Evolutionary conservation across 257 asterid genomes (phyloP), one percentile per base, ranked within the genome.

Genomic region (Ocimum tenuiflorum): DNA sequence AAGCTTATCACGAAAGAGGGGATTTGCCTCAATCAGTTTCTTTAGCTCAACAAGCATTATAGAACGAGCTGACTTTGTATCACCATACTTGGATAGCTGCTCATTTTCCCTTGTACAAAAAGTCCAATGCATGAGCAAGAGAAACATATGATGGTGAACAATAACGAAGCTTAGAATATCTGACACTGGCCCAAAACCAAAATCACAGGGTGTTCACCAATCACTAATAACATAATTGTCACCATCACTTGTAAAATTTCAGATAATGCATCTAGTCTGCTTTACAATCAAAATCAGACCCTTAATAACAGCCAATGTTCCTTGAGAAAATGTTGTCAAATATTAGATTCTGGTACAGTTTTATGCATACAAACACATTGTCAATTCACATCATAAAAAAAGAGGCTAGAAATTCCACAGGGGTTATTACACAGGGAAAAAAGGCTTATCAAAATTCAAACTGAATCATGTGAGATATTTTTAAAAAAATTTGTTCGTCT

Each of bases 1-100:
- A 68, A 84, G 91, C 73, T 84, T 86, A 39, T 84, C 87, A 8
- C 81, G 83, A 67, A 86, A 86, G 50, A 67, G 74, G 14, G 88
- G 95, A 63, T 86, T 84, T 7, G 77, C 84, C 68, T 77, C 82
- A 3, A 86, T 77, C 74, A 84, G 35, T 51, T 75, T 80, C 79
- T 80, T 82, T 20, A 86, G 69, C 49, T 81, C 82, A 75, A 65
- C 70, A 45, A 82, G 74, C 82, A 86, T 57, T 41, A 68, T 36
- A 18, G 85, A 77, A 59, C 95, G 80, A 33, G 87, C 81, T 15
- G 91, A 70, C 73, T 80, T 78, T 66, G 82, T 53, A 78, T 83
- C 88, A 20, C 77, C 77, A 59, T 83, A 83, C 74, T 55, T 75
- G 6, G 87, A 79, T 33, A 86, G 83, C 58, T 78, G 78, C 1